Conservation (phyloP, 805 yeast species). For the Saturnispora silvae region DNA sequence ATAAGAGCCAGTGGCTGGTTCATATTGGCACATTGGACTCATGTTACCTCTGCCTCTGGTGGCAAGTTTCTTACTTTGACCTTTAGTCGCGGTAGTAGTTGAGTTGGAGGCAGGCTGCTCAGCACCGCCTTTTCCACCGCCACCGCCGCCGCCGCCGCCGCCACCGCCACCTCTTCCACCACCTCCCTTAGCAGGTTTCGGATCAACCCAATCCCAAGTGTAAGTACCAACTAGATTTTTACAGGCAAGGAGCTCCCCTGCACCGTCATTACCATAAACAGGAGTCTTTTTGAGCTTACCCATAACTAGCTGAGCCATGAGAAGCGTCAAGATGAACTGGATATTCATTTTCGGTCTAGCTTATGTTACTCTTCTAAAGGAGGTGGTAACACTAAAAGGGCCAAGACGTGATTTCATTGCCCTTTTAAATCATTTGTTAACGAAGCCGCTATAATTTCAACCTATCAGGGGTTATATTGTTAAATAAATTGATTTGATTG, state of each 20-base stretch:
- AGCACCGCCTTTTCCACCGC: not conserved
- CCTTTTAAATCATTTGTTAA: no score
- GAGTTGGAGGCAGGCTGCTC: not conserved
- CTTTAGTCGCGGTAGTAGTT: not conserved
- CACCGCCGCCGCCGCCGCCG: not conserved
- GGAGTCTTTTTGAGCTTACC: not conserved
- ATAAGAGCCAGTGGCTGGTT: slow-evolving; percentile 14
- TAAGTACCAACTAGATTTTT: no score
- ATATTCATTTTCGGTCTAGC: not conserved
- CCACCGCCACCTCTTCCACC: not conserved
- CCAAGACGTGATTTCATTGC: no score
- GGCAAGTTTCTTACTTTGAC: not conserved
- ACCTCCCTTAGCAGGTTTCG: not conserved
- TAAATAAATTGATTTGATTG: no score
- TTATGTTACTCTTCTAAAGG: no score
- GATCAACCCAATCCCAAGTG: not conserved
- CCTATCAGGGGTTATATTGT: no score
- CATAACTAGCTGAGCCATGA: not conserved
- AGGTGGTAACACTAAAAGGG: no score
- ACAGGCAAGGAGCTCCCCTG: not conserved
- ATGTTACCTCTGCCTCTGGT: not conserved
- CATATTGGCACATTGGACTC: slow-evolving; percentile 12
- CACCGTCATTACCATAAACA: not conserved
- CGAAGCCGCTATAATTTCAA: no score
- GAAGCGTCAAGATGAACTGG: not conserved